phyloP scores from a whole-genome alignment of 2,329 filamentous ascomycete species.

The Thelonectria discophora region DNA sequence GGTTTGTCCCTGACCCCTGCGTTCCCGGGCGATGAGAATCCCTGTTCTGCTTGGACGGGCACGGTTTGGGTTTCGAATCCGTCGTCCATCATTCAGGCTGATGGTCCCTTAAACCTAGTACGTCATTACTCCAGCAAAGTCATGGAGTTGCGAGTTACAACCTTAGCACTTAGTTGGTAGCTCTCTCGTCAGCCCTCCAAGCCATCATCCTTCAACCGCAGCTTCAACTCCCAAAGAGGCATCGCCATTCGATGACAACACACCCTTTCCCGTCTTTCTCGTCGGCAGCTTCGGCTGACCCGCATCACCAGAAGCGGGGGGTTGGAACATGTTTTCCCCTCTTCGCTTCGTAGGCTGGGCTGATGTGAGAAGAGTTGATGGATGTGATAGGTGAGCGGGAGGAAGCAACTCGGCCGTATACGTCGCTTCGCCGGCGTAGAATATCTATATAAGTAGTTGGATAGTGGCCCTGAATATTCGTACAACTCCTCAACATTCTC shows the following conservation, averaged over 20 bases:
- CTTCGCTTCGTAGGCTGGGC: background rate
- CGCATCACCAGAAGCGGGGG: background rate
- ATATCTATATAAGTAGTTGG: background rate
- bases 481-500: background rate
- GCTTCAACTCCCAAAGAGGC: no score
- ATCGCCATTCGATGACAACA: background rate
- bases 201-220: no score
- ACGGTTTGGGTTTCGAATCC: no score
- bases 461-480: no score
- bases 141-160: no score
- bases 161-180: no score
- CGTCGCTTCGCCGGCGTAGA: background rate
- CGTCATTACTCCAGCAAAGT: background rate
- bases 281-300: slow-evolving; percentile 9
- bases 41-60: no score
- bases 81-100: no score
- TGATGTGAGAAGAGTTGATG: background rate
- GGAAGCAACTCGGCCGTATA: background rate
- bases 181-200: no score
- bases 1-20: no score
- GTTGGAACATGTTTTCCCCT: background rate
- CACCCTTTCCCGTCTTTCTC: background rate
- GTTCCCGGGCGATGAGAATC: no score
- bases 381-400: background rate
- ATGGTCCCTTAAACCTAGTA: background rate